Conservation (phyloP, 495 filamentous ascomycete genomes). For the Immersiella caudata region DNA sequence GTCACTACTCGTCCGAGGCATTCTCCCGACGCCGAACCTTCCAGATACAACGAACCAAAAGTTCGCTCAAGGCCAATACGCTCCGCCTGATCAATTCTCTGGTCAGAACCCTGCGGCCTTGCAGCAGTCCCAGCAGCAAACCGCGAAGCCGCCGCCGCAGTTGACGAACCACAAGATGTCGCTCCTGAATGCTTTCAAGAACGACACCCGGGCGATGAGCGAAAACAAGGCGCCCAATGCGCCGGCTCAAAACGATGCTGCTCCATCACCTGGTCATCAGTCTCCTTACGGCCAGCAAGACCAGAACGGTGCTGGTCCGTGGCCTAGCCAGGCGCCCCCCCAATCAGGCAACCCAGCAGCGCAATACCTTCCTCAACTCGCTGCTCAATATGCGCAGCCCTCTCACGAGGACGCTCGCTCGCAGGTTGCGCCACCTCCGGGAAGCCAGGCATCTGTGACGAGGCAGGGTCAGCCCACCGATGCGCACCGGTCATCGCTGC, state of each 20-base stretch:
- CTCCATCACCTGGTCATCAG: constrained; percentile 13
- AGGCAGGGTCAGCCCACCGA: constrained; percentile 43
- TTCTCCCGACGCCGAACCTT: constrained; percentile 34
- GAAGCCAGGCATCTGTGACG: constrained; percentile 13
- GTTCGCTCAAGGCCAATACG: constrained; percentile 47
- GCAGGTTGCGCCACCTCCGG: constrained; percentile 3
- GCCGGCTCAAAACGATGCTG: constrained; percentile 19
- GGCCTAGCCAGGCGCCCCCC: constrained; percentile 16
- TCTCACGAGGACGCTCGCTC: constrained; percentile 11
- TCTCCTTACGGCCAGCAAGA: constrained; percentile 14
- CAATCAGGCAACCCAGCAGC: constrained; percentile 28
- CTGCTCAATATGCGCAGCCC: constrained; percentile 16
- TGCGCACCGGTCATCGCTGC: constrained; percentile 47
- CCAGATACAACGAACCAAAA: constrained; percentile 38
- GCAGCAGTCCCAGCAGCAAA: constrained; percentile 51
- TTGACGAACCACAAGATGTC: constrained; percentile 66
- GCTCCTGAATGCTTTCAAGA: constrained; percentile 67
- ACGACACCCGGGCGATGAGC: constrained; percentile 24
- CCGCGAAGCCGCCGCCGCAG: constrained; percentile 54
- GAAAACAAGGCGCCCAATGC: constrained; percentile 22
- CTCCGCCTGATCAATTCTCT: constrained; percentile 23
- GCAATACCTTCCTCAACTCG: constrained; percentile 29
- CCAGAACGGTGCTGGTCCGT: constrained; percentile 27
- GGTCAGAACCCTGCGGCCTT: constrained; percentile 41
- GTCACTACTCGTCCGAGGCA: constrained; percentile 41